Percentiles rank a stretch among this genome's conserved stretches.
Evolutionary conservation across 352 stramenopile species (phyloP).

Genomic region (Thalassiosira mediterranea): DNA sequence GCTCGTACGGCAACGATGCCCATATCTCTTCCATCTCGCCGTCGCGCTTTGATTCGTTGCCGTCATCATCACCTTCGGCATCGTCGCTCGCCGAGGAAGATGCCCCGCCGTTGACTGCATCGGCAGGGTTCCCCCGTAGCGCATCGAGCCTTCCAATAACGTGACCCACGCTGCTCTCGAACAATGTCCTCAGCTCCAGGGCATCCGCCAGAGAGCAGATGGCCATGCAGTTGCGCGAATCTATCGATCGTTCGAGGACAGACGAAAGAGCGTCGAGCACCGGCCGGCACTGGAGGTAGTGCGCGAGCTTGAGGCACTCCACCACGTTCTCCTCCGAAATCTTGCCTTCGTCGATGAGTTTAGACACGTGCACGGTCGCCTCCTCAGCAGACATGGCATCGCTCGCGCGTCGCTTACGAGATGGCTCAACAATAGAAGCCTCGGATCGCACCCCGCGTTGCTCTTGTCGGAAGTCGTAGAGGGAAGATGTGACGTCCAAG

Average conservation of each 20-base stretch:
- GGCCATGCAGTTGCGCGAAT: slow-evolving; percentile 54
- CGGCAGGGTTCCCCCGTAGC: slow-evolving; percentile 33
- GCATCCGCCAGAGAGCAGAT: slow-evolving; percentile 54
- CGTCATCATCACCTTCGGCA: slow-evolving; percentile 8
- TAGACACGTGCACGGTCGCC: slow-evolving; percentile 16
- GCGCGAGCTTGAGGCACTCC: slow-evolving; percentile 49
- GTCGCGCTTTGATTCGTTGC: too few relatives aligned
- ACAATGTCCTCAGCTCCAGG: slow-evolving; percentile 44
- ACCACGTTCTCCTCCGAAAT: slow-evolving; percentile 43
- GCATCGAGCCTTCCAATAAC: slow-evolving; percentile 47
- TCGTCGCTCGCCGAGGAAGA: neutral
- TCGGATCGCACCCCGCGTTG: neutral
- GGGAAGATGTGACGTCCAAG: slow-evolving; percentile 15
- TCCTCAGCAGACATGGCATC: neutral
- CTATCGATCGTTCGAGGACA: slow-evolving; percentile 48
- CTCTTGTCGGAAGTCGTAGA: slow-evolving; percentile 18
- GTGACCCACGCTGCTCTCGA: slow-evolving; percentile 48
- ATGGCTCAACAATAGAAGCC: too few relatives aligned
- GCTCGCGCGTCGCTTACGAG: slow-evolving; percentile 9
- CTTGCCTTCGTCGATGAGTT: slow-evolving; percentile 34
- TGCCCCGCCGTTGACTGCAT: too few relatives aligned
- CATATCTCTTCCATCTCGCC: slow-evolving; percentile 40
- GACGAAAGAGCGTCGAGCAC: slow-evolving; percentile 39
- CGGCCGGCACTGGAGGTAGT: slow-evolving; percentile 47
- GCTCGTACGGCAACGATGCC: slow-evolving; percentile 39